phyloP scores from a whole-genome alignment of 2,329 filamentous ascomycete species.

The Immersiporthe knoxdaviesiana region DNA sequence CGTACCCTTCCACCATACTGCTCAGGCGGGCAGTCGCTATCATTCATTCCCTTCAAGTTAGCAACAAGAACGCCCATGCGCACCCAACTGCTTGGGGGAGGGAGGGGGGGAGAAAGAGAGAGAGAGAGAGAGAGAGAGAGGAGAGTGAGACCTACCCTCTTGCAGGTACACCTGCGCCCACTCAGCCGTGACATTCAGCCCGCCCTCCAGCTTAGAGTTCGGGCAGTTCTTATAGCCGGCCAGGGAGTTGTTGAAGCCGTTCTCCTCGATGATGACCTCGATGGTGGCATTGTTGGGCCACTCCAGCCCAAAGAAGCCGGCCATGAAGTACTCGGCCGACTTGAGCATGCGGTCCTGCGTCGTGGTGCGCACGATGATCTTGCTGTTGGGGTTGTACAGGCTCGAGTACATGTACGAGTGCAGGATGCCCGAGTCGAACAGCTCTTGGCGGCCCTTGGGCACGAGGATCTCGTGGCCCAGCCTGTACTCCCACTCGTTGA shows the following conservation, averaged over 20 bases:
- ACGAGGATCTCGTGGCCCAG: conserved; percentile 74
- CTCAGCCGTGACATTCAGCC: conserved; percentile 57
- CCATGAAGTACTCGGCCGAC: conserved; percentile 76
- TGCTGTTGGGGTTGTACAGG: conserved; percentile 72
- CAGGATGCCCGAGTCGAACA: conserved; percentile 68
- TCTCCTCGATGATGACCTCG: conserved; percentile 70
- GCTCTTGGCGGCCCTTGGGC: conserved; percentile 69
- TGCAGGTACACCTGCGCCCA: conserved; percentile 69
- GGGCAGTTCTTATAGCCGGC: conserved; percentile 70
- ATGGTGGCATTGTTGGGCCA: conserved; percentile 74
- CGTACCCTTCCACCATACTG: conserved; percentile 56
- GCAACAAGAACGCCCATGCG: neutral
- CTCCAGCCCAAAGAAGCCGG: conserved; percentile 76
- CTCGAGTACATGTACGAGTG: conserved; percentile 75
- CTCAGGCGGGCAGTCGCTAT: conserved; percentile 63
- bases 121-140: too few relatives aligned
- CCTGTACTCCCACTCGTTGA: conserved; percentile 70
- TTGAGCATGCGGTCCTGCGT: conserved; percentile 79
- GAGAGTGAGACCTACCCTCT: conserved; percentile 49
- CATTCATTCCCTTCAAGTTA: neutral
- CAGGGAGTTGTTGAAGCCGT: conserved; percentile 70
- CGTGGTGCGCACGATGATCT: conserved; percentile 74
- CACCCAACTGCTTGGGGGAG: neutral
- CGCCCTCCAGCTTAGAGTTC: conserved; percentile 57
- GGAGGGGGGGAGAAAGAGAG: too few relatives aligned